These are phyloP conservation scores for Batrachochytrium dendrobatidis DNA, from an alignment of 371 early-diverging fungal genomes.

Conservation along the genomic window DNA sequence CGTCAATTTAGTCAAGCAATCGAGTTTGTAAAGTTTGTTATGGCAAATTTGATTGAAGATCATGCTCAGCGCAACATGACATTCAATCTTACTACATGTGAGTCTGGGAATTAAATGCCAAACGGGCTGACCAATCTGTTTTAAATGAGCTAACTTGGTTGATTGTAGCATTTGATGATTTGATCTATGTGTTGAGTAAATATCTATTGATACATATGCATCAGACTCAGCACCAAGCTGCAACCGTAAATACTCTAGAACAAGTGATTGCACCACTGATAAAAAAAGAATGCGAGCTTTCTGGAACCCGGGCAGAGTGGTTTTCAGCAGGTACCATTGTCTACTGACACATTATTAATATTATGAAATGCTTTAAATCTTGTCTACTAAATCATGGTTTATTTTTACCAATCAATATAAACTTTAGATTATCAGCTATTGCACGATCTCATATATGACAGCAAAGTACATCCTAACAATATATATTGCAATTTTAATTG, in stretches of 20 bases:
- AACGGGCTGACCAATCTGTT: background rate
- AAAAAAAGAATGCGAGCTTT: slow-evolving; percentile 16
- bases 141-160: background rate
- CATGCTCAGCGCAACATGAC: no score
- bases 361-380: slow-evolving; percentile 7
- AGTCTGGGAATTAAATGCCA: background rate
- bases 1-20: slow-evolving; percentile 19
- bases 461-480: slow-evolving; percentile 1
- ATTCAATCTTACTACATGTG: no score
- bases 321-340: slow-evolving; percentile 18
- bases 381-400: background rate
- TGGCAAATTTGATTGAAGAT: background rate
- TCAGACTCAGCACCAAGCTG: slow-evolving; percentile 2
- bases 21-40: slow-evolving; percentile 15
- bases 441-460: background rate
- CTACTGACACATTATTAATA: slow-evolving; percentile 8
- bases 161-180: slow-evolving; percentile 26
- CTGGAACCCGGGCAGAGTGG: slow-evolving; percentile 20
- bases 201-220: slow-evolving; percentile 17
- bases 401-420: background rate
- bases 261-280: slow-evolving; percentile 20
- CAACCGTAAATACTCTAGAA: slow-evolving; percentile 14
- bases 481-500: slow-evolving; percentile 17
- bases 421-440: slow-evolving; percentile 5
- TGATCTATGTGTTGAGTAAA: slow-evolving; percentile 27